Evolutionary conservation across 106 monocot genomes (phyloP).

Genomic region (Chionographis japonica): DNA sequence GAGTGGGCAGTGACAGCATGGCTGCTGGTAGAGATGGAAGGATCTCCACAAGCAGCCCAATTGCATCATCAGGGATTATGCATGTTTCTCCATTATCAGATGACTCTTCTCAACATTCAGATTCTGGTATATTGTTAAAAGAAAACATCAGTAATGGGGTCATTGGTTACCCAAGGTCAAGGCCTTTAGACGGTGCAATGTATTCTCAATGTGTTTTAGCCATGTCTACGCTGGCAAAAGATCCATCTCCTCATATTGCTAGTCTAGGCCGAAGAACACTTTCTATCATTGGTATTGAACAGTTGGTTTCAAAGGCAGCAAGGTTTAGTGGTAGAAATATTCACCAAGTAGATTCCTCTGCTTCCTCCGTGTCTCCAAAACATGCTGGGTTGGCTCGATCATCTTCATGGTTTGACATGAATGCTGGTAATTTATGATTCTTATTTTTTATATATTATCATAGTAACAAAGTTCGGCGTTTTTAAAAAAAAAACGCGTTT

Average conservation of each 20-base stretch:
- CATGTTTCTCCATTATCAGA: conserved; percentile 71
- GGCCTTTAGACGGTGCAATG: conserved; percentile 36
- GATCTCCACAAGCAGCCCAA: conserved; percentile 47
- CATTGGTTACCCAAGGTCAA: conserved; percentile 39
- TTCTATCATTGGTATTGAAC: conserved; percentile 85
- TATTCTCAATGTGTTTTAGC: conserved; percentile 76
- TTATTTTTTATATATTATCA: conserved; percentile 9
- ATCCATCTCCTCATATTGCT: conserved; percentile 79
- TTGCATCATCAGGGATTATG: conserved; percentile 38
- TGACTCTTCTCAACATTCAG: conserved; percentile 77
- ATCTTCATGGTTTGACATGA: conserved; percentile 97
- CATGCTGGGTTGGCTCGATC: conserved; percentile 73
- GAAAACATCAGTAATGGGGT: conserved; percentile 70
- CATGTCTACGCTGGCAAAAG: conserved; percentile 82
- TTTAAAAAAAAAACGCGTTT: too few relatives aligned
- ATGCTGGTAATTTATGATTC: conserved; percentile 55
- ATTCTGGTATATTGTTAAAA: conserved; percentile 69
- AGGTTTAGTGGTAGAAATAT: conserved; percentile 30
- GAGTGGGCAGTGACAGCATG: conserved; percentile 40
- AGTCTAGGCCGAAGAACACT: conserved; percentile 60
- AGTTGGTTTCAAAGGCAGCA: conserved; percentile 53
- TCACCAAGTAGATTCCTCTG: conserved; percentile 52
- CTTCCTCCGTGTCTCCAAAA: conserved; percentile 29
- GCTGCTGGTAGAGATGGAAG: conserved; percentile 41
- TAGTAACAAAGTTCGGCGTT: too few relatives aligned